Base-by-base conservation (phyloP, 495 filamentous ascomycete genomes). In the Mytilinidion resinicola region DNA sequence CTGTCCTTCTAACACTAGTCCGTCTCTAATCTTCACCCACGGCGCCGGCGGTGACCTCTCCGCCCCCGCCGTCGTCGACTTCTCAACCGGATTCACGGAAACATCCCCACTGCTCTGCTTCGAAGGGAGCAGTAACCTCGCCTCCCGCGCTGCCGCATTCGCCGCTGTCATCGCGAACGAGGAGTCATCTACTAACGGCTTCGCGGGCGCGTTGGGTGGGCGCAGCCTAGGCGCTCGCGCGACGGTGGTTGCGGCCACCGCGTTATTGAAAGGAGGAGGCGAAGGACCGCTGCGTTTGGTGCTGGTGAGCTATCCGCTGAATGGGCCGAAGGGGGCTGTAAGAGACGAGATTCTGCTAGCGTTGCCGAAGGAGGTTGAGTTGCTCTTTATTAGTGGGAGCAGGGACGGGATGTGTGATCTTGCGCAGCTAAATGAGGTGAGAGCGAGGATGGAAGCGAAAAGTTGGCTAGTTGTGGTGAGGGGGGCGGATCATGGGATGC, bases 221-320 rank as follows among this genome's bases (percentile, higher is more conserved):
- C 56, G 73, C 0, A 72, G 69, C 39, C 74, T 76, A 71, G 73
- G 73, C 43, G 69, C 73, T 15, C 66, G 73, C 42, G 73, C 73
- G n/a, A 73, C 73, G 10, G 58, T 66, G 9, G 65, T 74, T 36
- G 66, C 73, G 25, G 69, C 69, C 20, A 57, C 51, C 4, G 52
- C 70, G 33, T 19, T 59, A 14, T 34, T 21, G 9, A 11, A 17
- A 50, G 15, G 9, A 50, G 15, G 9, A 34, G 3, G 30, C 10
- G 17, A 36, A 20, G 55, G 56, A 56, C 55, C 39, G 39, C 9
- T 55, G 63, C 44, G 57, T 0, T 44, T 75, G 10, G 63, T 75
- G 12, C 67, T 74, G 3, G 70, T 73, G 3, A 73, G 68, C 54
- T 76, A 71, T 51, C 73, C 73, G 9, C 60, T 75, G 1, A 49